A percentile compares a stretch with the other conserved stretches of the same genome.
Conservation (phyloP, 1,284 basidiomycete species). For the Ganoderma meredithae region DNA sequence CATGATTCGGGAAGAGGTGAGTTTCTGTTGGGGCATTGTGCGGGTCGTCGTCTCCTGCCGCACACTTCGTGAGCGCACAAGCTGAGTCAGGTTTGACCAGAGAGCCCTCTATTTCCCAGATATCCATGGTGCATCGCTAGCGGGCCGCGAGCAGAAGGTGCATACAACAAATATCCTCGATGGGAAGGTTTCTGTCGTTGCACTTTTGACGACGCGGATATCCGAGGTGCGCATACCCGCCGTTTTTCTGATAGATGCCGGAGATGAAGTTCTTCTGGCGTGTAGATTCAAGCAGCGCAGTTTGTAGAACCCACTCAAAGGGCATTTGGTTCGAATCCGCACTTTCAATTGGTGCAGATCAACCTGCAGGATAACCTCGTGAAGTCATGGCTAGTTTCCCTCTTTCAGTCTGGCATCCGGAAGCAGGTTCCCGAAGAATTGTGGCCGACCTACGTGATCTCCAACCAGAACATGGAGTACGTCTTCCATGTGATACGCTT, state of each 20-base stretch:
- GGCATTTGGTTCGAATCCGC: constrained; percentile 66
- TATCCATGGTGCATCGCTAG: constrained; percentile 77
- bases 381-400: constrained; percentile 87
- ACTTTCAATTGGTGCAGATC: constrained; percentile 88
- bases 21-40: constrained; percentile 41
- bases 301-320: constrained; percentile 74
- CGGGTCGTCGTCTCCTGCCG: not conserved
- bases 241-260: not conserved
- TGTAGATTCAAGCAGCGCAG: constrained; percentile 81
- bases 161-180: constrained; percentile 84
- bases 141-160: constrained; percentile 54
- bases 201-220: constrained; percentile 84
- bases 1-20: constrained; percentile 88
- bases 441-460: constrained; percentile 85
- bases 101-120: constrained; percentile 93
- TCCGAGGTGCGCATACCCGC: constrained; percentile 70
- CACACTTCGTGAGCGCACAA: not conserved
- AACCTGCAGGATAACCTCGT: constrained; percentile 91
- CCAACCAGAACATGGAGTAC: constrained; percentile 82
- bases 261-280: not conserved
- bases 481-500: constrained; percentile 15
- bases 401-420: constrained; percentile 83
- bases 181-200: constrained; percentile 81
- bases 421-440: constrained; percentile 66
- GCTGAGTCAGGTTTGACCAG: constrained; percentile 47